phyloP scores from a whole-genome alignment of 139 green algal species.

The Gonium pectorale region DNA sequence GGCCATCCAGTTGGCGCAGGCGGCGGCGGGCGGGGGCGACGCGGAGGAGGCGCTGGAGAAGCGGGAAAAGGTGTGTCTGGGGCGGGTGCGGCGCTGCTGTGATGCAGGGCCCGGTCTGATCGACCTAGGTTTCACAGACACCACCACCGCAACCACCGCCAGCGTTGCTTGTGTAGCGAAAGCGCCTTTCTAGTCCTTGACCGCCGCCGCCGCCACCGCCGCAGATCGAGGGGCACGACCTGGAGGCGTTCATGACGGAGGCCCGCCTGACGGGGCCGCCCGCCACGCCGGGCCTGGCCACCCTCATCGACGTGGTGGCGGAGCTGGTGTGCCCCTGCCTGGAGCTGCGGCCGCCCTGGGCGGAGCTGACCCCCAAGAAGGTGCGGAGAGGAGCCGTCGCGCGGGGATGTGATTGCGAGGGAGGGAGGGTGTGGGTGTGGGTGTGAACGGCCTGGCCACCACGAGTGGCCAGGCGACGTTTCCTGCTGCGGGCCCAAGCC shows the following conservation, averaged over 20 bases:
- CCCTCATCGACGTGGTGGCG: slow-evolving; percentile 44
- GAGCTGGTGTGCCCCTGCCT: slow-evolving; percentile 36
- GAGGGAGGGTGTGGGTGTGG: not conserved
- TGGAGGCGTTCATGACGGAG: slow-evolving; percentile 32
- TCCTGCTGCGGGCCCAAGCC: no score
- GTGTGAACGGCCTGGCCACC: no score
- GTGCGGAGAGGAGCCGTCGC: not conserved
- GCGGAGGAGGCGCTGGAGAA: slow-evolving; percentile 47
- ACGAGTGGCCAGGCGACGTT: no score
- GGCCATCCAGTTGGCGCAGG: slow-evolving; percentile 45
- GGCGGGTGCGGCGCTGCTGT: no score
- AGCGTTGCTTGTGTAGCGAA: no score
- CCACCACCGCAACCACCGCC: no score
- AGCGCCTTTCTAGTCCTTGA: no score
- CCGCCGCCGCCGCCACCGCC: not conserved
- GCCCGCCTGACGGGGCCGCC: not conserved
- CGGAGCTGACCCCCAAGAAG: slow-evolving; percentile 3
- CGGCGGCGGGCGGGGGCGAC: slow-evolving; percentile 7
- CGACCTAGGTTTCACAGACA: no score
- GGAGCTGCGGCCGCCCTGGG: slow-evolving; percentile 35
- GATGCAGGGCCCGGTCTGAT: no score
- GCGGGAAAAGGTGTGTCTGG: slow-evolving; percentile 41
- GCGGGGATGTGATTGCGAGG: not conserved
- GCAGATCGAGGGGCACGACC: slow-evolving; percentile 43
- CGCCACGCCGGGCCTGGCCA: slow-evolving; percentile 9